Base-by-base conservation (phyloP, 208 protist genomes). In the Plasmodiophora brassicae region DNA sequence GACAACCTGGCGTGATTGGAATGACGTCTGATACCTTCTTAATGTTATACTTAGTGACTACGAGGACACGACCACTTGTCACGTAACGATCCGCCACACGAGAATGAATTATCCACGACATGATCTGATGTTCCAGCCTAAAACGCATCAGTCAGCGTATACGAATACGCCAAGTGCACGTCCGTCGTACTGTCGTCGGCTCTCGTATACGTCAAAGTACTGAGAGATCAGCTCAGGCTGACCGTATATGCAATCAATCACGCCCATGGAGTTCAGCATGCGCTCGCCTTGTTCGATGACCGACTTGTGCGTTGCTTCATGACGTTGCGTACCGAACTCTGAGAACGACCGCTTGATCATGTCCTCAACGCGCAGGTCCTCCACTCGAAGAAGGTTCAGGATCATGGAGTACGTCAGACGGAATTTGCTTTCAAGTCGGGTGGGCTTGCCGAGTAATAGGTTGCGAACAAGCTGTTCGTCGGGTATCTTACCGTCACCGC, bases 401-500 rank as follows among this genome's bases (percentile, higher is more conserved):
- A 97, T 95, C 96, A 97, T 97, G 83, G 94, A 95, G 87, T 97
- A 97, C 0, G 95, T 96, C 0, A 97, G 90, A 43, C 94, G 85
- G 87, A 97, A 97, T 45, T 95, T 90, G 14, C 84, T 92, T 14
- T 92, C 92, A 0, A 97, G 87, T 43, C 85, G 60, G 0, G 91
- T 94, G 0, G 94, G 91, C 57, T 89, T 90, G 60, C 95, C 95
- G 10, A 95, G 45, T 22, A 97, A 87, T 86, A 96, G 89, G 0
- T 85, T 87, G 38, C 94, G 45, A 0, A 96, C 84, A 38, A 1
- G 54, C 83, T 0, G 71, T 36, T 93, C 71, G 10, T 92, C 88
- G 1, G 92, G 91, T 38, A 92, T 57, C 54, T 91, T 78, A n/a
- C 85, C 86, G 14, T 92, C 71, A 54, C 90, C 91, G 71, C 90